Conservation (phyloP, 108 stramenopile genomes). For the Craspedostauros australis region DNA sequence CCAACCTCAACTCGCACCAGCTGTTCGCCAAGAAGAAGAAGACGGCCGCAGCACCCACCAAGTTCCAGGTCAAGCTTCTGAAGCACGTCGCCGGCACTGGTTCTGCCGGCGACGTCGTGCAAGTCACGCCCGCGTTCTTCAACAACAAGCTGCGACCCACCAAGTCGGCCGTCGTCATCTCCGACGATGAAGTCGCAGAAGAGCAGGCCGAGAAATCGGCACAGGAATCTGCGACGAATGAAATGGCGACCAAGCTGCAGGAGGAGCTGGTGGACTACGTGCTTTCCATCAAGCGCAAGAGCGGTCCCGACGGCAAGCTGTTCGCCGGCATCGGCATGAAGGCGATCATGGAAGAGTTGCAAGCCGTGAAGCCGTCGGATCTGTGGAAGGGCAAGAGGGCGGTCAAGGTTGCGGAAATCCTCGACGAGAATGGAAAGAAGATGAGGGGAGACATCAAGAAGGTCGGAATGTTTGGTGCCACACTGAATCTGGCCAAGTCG, state of each 20-base stretch:
- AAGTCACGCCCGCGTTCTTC: slow-evolving; percentile 70
- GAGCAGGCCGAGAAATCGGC: slow-evolving; percentile 20
- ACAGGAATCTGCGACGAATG: slow-evolving; percentile 19
- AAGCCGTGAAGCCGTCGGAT: slow-evolving; percentile 6
- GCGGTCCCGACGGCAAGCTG: slow-evolving; percentile 65
- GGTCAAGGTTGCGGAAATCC: slow-evolving; percentile 39
- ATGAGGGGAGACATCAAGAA: slow-evolving; percentile 61
- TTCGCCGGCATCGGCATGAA: slow-evolving; percentile 76
- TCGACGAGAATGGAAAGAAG: slow-evolving; percentile 41
- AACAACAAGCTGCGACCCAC: slow-evolving; percentile 64
- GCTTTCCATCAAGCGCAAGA: slow-evolving; percentile 29
- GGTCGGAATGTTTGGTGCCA: slow-evolving; percentile 45
- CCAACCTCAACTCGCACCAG: too few relatives aligned
- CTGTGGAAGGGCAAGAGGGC: slow-evolving; percentile 34
- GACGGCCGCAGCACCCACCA: slow-evolving; percentile 19
- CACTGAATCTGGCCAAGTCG: slow-evolving; percentile 41
- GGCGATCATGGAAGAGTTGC: slow-evolving; percentile 49
- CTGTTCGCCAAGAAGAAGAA: slow-evolving; percentile 27
- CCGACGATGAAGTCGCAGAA: slow-evolving; percentile 63
- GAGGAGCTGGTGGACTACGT: slow-evolving; percentile 20
- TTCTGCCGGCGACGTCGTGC: slow-evolving; percentile 59
- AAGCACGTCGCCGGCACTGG: slow-evolving; percentile 62
- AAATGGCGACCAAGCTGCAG: slow-evolving; percentile 20
- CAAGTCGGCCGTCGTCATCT: slow-evolving; percentile 45
- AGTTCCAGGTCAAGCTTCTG: slow-evolving; percentile 68